Percentiles rank a stretch among this genome's conserved stretches.
phyloP scores from a whole-genome alignment of 2,329 filamentous ascomycete genomes.

The Colletotrichum sp. region DNA sequence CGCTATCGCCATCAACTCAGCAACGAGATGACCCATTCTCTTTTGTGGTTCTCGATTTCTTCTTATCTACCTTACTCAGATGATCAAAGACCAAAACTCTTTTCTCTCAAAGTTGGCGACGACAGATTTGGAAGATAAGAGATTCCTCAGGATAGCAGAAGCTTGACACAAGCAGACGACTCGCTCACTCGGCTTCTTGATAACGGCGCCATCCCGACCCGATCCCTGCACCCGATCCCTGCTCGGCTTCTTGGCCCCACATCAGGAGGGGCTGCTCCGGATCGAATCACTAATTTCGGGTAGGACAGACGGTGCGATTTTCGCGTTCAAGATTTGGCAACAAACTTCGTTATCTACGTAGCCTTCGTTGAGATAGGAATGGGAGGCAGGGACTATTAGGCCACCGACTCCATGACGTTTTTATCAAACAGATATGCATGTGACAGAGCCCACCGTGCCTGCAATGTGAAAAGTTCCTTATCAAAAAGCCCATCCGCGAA shows the following conservation, averaged over 20 bases:
- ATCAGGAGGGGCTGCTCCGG: neutral
- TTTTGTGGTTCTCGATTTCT: neutral
- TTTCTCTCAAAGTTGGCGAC: neutral
- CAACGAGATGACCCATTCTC: neutral
- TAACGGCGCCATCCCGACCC: neutral
- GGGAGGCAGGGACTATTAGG: neutral
- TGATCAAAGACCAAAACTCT: neutral
- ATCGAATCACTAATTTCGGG: neutral
- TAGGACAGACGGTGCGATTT: neutral
- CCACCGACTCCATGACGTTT: neutral
- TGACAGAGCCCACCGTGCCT: neutral
- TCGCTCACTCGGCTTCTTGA: neutral
- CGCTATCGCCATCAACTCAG: neutral
- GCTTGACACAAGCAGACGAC: neutral
- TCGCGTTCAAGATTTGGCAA: neutral
- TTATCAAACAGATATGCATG: neutral
- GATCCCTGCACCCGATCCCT: neutral
- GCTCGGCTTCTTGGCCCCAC: neutral
- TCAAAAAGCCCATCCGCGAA: neutral
- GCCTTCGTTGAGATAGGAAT: neutral
- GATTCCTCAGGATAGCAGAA: neutral
- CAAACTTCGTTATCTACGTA: neutral
- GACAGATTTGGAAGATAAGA: neutral
- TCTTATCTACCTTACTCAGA: too few species aligned
- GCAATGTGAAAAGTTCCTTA: neutral